These are phyloP conservation scores for Colletotrichum sublineola DNA, from an alignment of 2,329 filamentous ascomycete species.

Conservation along the genomic window DNA sequence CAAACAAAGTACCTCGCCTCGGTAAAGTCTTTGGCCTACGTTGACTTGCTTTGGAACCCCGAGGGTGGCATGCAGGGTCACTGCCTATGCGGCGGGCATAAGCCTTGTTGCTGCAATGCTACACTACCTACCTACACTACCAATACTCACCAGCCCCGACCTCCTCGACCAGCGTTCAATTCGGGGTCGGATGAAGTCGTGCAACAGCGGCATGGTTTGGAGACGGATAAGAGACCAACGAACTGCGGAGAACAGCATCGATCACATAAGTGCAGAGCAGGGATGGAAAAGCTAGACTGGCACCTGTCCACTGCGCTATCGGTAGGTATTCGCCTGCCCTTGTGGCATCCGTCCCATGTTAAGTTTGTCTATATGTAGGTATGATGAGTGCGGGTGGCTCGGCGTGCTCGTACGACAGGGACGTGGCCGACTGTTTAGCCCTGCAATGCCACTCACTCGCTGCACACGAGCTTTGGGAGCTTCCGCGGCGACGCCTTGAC, in stretches of 20 bases:
- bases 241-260: neutral
- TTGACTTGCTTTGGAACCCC: neutral
- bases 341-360: neutral
- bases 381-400: neutral
- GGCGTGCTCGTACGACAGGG: neutral
- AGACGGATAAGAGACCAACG: neutral
- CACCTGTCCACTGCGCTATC: neutral
- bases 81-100: neutral
- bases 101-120: neutral
- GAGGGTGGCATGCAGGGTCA: neutral
- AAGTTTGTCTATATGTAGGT: neutral
- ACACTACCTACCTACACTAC: neutral
- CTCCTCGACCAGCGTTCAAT: neutral
- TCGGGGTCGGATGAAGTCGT: neutral
- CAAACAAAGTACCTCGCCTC: no score
- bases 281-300: neutral
- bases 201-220: conserved; percentile 12
- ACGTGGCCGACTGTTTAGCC: neutral
- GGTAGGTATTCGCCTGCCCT: neutral
- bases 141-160: neutral
- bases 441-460: neutral
- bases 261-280: neutral
- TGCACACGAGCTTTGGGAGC: neutral
- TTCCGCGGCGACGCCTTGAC: neutral
- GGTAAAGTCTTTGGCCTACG: no score